These are phyloP conservation scores for Biscogniauxia mediterranea DNA, from an alignment of 2,329 filamentous ascomycete species.

Conservation along the genomic window DNA sequence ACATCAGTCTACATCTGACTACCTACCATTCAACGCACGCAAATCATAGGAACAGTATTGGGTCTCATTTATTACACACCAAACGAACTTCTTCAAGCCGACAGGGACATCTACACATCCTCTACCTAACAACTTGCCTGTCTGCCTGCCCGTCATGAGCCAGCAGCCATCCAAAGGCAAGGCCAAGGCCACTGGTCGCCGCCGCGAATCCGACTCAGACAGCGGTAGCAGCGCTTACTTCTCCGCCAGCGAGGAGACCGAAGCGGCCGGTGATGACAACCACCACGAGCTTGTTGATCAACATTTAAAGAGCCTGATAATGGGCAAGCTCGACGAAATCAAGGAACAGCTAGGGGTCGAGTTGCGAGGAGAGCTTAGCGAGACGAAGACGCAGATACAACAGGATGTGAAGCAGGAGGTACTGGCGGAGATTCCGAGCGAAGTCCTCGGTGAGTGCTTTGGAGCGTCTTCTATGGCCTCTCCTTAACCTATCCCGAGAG, in stretches of 20 bases:
- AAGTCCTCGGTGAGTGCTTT: too few species aligned
- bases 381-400: background rate
- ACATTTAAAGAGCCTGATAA: background rate
- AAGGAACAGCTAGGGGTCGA: background rate
- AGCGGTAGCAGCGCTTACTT: background rate
- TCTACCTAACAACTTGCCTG: too few species aligned
- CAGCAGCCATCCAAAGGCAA: background rate
- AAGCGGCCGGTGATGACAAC: too few species aligned
- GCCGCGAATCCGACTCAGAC: background rate
- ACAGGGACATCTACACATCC: too few species aligned
- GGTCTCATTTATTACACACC: too few species aligned
- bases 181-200: background rate
- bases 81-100: too few species aligned
- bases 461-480: too few species aligned
- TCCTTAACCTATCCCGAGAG: too few species aligned
- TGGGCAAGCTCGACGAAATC: background rate
- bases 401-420: background rate
- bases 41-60: too few species aligned
- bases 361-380: background rate
- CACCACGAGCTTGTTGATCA: background rate
- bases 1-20: too few species aligned
- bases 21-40: too few species aligned
- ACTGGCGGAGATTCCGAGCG: too few species aligned
- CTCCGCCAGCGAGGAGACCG: background rate
- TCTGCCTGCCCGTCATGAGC: background rate